These are phyloP conservation scores for Sphagnum tenellum DNA, from an alignment of 225 moss, liverwort and hornwort genomes.

Conservation along the genomic window DNA sequence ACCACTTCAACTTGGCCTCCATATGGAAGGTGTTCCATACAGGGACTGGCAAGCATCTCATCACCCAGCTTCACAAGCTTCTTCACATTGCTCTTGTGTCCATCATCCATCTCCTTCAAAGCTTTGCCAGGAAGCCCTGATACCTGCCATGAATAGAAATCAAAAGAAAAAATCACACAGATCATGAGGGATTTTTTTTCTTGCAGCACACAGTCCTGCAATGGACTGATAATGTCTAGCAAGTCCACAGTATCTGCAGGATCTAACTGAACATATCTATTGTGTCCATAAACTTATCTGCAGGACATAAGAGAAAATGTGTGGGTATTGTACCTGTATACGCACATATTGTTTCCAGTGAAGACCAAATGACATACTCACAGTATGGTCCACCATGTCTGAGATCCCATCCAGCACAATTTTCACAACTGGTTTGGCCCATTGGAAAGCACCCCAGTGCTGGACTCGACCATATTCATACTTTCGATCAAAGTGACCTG, in stretches of 20 bases:
- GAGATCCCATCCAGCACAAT: conserved; percentile 83
- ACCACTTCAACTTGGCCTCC: conserved; percentile 59
- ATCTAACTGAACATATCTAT: too few species aligned
- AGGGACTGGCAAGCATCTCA: conserved; percentile 41
- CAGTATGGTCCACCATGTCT: conserved; percentile 86
- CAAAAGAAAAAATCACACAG: too few species aligned
- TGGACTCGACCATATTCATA: conserved; percentile 56
- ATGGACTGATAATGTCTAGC: too few species aligned
- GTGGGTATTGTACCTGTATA: conserved; percentile 44
- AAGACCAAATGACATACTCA: conserved; percentile 78
- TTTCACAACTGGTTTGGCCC: conserved; percentile 79
- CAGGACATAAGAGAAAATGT: too few species aligned
- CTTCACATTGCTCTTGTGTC: conserved; percentile 29
- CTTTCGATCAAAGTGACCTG: conserved; percentile 75
- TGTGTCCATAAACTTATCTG: too few species aligned
- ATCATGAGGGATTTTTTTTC: too few species aligned
- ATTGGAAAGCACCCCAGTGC: conserved; percentile 78
- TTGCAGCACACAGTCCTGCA: too few species aligned
- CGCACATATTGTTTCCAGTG: conserved; percentile 68
- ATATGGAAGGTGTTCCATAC: conserved; percentile 87
- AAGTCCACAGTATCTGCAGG: too few species aligned
- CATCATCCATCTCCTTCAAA: conserved; percentile 45
- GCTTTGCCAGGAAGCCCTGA: conserved; percentile 70
- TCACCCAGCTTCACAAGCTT: conserved; percentile 65
- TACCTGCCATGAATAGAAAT: conserved; percentile 20